Base-by-base conservation (phyloP, 2,329 filamentous ascomycete species). In the Fusarium verrucosum region DNA sequence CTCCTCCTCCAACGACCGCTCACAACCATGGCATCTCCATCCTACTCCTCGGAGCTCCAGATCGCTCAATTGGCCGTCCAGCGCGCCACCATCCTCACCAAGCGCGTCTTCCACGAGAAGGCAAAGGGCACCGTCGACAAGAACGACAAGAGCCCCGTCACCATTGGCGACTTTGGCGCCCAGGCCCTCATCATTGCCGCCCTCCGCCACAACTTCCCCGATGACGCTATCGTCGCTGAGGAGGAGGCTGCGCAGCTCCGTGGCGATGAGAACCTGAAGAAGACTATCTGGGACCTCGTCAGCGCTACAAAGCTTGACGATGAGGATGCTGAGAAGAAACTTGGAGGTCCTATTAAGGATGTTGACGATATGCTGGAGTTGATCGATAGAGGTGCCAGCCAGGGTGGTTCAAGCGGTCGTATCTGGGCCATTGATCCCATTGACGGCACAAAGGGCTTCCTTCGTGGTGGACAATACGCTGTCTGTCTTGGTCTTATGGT, bases 391-490 rank as follows among this genome's bases (percentile, higher is more conserved):
- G 89, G 89, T 37, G 86, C 85, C 74, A 92, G 89, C 78, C 79
- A 85, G 55, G 92, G 92, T 59, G 92, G 92, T 25, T 77, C 80
- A 60, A 84, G 82, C 66, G 93, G 92, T 63, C 85, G 95, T 68
- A 92, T 98, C 77, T 99, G 95, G 95, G 92, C 94, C 36, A 88
- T 99, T 55, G 95, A 99, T 78, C 95, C 95, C 58, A 97, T 99
- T 64, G 95, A 99, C 78, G 95, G 95, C 68, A 99, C 95, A 50
- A 97, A 97, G 81, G 96, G 95, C 26, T 99, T 99, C 81, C 83
- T 99, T 60, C 87, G 96, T 63, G 95, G 95, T 50, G 96, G 94
- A 35, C 95, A 99, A 81, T 99, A 99, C 76, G 96, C 95, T 52
- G 93, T 99, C 50, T 97, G 94, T 75, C 85, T 99, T 7, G 95